phyloP scores from a whole-genome alignment of 2,329 filamentous ascomycete genomes.

The Penicillium glabrum region DNA sequence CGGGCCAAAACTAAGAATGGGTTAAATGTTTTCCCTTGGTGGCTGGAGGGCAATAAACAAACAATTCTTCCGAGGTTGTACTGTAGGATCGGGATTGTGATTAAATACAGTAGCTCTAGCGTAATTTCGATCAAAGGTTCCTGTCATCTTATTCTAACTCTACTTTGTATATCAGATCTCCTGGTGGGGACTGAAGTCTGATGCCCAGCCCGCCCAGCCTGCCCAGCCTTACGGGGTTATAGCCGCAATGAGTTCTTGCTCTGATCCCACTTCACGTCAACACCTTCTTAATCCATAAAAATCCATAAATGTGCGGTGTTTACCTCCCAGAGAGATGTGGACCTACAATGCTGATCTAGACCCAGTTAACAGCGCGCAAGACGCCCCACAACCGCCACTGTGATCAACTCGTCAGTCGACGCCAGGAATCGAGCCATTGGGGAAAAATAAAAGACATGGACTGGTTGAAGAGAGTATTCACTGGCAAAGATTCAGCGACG shows the following conservation, averaged over 20 bases:
- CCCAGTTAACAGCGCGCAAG: neutral
- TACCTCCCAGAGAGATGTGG: neutral
- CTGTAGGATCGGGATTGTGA: neutral
- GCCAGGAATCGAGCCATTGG: neutral
- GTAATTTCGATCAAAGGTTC: too few relatives aligned
- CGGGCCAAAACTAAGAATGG: neutral
- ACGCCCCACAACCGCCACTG: neutral
- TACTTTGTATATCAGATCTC: neutral
- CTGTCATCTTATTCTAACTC: neutral
- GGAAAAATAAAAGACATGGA: neutral
- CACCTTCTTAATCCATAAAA: neutral
- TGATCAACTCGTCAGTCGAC: neutral
- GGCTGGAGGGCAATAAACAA: neutral
- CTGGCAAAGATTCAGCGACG: neutral
- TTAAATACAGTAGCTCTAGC: neutral
- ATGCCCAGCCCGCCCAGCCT: neutral
- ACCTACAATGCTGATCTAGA: neutral
- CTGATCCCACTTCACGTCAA: neutral
- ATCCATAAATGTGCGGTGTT: neutral
- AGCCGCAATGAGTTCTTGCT: neutral
- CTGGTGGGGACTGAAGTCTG: neutral
- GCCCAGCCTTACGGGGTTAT: neutral
- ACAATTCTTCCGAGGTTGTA: neutral
- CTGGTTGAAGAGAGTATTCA: neutral
- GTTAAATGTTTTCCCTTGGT: neutral